phyloP scores from a whole-genome alignment of 2,329 filamentous ascomycete species.

The Pseudofabraea citricarpa region DNA sequence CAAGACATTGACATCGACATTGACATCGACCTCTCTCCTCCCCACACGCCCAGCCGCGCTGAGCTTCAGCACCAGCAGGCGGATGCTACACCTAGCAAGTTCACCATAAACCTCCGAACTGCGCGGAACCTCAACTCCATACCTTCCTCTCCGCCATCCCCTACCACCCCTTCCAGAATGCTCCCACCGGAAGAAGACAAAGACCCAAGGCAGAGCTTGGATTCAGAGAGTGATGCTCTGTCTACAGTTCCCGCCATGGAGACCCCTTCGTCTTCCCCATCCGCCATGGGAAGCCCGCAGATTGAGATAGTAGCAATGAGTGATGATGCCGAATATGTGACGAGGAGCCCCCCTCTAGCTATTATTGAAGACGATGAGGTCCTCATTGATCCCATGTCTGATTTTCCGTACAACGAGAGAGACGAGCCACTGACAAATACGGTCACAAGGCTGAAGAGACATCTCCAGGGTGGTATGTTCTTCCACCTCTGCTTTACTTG shows the following conservation, averaged over 20 bases:
- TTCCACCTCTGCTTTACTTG: constrained; percentile 13
- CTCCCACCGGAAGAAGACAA: constrained; percentile 11
- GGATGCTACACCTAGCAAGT: constrained; percentile 48
- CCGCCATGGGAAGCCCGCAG: constrained; percentile 22
- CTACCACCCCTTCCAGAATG: constrained; percentile 28
- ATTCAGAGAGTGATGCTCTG: constrained; percentile 25
- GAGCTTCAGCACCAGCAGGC: constrained; percentile 28
- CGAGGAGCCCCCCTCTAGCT: constrained; percentile 20
- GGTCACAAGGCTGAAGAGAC: constrained; percentile 23
- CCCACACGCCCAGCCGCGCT: constrained; percentile 24
- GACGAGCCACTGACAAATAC: constrained; percentile 16
- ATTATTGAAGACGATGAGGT: constrained; percentile 24
- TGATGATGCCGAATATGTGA: constrained; percentile 20
- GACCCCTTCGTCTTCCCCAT: constrained; percentile 27
- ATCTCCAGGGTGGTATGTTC: constrained; percentile 33
- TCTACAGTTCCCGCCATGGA: constrained; percentile 22
- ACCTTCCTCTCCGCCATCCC: constrained; percentile 40
- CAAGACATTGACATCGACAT: constrained; percentile 22
- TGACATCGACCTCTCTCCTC: constrained; percentile 25
- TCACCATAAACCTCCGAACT: constrained; percentile 57
- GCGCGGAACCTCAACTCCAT: constrained; percentile 35
- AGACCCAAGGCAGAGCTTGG: constrained; percentile 20
- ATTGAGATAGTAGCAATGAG: constrained; percentile 24
- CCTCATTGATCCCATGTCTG: constrained; percentile 35
- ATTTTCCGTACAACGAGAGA: constrained; percentile 38